Conservation (phyloP, 805 yeast genomes). For the Cephaloascus fragrans region DNA sequence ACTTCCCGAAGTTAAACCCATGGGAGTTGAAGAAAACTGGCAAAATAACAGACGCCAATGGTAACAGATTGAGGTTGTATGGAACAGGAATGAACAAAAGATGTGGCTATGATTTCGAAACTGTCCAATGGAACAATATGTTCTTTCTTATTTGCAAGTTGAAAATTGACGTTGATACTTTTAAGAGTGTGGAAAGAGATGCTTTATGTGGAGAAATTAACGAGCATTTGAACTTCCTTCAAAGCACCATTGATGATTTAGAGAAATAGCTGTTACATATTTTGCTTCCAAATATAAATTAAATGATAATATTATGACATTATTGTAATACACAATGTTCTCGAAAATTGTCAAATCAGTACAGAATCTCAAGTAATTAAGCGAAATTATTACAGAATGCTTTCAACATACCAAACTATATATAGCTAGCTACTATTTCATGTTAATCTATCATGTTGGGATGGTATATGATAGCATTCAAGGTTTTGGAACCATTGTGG, state of each 20-base stretch:
- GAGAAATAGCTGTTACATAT: conserved; percentile 11
- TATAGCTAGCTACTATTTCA: no score
- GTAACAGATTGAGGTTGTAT: conserved; percentile 43
- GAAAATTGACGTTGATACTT: conserved; percentile 32
- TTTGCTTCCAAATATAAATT: no score
- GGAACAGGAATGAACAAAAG: conserved; percentile 45
- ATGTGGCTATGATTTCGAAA: conserved; percentile 49
- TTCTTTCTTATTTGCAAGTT: conserved; percentile 42
- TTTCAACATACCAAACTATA: no score
- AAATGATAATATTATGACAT: no score
- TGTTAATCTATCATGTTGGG: no score
- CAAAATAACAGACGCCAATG: conserved; percentile 29
- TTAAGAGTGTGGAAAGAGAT: conserved; percentile 25
- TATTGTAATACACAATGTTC: no score
- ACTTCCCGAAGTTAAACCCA: conserved; percentile 60
- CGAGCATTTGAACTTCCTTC: conserved; percentile 33
- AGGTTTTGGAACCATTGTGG: no score
- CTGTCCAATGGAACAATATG: conserved; percentile 52
- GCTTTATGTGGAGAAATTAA: conserved; percentile 42
- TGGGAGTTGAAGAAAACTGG: conserved; percentile 36
- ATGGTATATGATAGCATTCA: no score
- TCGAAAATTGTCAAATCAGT: no score
- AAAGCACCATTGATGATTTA: conserved; percentile 22
- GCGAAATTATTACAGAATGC: no score
- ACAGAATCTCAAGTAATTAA: no score